These are phyloP conservation scores for Candida ortonii DNA, from an alignment of 805 yeast species.

Conservation along the genomic window DNA sequence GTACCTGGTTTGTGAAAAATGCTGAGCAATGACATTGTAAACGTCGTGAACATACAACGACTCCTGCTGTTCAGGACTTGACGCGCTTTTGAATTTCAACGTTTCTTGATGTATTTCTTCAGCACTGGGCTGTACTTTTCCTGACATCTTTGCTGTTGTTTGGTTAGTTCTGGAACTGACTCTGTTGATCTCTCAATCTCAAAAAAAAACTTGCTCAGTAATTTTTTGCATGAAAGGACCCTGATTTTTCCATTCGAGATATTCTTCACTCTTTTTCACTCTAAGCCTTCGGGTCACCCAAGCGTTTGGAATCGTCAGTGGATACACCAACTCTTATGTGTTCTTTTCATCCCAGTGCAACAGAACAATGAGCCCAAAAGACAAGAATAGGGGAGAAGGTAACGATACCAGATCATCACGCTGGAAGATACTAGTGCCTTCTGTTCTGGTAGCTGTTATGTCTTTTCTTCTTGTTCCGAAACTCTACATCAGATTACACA, in stretches of 20 bases:
- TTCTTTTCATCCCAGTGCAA: too few relatives aligned
- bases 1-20: conserved; percentile 90
- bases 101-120: conserved; percentile 31
- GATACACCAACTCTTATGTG: too few relatives aligned
- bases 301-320: too few relatives aligned
- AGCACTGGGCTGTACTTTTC: conserved; percentile 29
- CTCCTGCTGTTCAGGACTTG: conserved; percentile 59
- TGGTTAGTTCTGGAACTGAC: background rate
- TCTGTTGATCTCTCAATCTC: background rate
- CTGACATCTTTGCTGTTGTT: conserved; percentile 22
- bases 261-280: too few relatives aligned
- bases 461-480: conserved; percentile 4
- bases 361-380: too few relatives aligned
- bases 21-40: conserved; percentile 87
- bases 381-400: too few relatives aligned
- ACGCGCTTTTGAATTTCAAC: conserved; percentile 25
- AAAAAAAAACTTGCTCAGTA: too few relatives aligned
- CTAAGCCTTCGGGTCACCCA: too few relatives aligned
- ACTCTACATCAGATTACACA: conserved; percentile 2
- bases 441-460: background rate
- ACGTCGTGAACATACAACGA: conserved; percentile 83
- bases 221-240: too few relatives aligned
- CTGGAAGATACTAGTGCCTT: conserved; percentile 3
- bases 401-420: too few relatives aligned
- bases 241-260: too few relatives aligned